phyloP scores from a whole-genome alignment of 345 rosid species.

The Eucalyptus virginea region DNA sequence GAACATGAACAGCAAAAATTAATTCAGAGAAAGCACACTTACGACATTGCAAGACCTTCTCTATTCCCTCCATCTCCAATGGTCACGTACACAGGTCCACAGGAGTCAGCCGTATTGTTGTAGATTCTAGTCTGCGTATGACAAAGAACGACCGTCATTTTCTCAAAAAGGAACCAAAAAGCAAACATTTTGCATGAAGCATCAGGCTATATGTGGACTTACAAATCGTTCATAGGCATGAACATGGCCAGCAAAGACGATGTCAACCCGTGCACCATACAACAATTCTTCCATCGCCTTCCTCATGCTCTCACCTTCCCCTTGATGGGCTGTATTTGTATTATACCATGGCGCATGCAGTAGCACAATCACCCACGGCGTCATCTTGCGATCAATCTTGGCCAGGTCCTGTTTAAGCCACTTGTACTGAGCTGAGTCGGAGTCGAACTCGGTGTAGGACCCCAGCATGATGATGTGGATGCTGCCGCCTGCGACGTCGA shows the following conservation, averaged over 20 bases:
- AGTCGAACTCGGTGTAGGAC: conserved; percentile 55
- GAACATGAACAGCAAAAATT: not conserved
- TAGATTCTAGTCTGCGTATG: conserved; percentile 49
- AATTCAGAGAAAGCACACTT: not conserved
- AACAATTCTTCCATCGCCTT: conserved; percentile 59
- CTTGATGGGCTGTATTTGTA: conserved; percentile 71
- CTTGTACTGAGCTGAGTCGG: conserved; percentile 46
- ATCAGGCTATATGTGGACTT: not conserved
- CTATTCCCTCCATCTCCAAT: conserved; percentile 91
- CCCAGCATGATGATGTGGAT: conserved; percentile 57
- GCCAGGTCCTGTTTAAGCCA: conserved; percentile 65
- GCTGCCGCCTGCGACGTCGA: conserved; percentile 52
- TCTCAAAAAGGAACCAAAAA: not conserved
- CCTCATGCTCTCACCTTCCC: conserved; percentile 89
- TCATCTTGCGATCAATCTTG: conserved; percentile 40
- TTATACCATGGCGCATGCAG: conserved; percentile 94
- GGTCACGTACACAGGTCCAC: conserved; percentile 75
- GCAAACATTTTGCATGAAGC: not conserved
- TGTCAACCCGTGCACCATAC: conserved; percentile 61
- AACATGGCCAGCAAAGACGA: conserved; percentile 82
- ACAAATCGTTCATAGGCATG: conserved; percentile 96
- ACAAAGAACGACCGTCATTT: not conserved
- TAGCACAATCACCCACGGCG: conserved; percentile 80
- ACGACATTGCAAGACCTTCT: conserved; percentile 76
- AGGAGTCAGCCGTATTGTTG: conserved; percentile 48